Percentiles rank a stretch among this genome's conserved stretches.
Evolutionary conservation across 2,329 filamentous ascomycete species (phyloP).

Genomic region (Didymella pomorum): DNA sequence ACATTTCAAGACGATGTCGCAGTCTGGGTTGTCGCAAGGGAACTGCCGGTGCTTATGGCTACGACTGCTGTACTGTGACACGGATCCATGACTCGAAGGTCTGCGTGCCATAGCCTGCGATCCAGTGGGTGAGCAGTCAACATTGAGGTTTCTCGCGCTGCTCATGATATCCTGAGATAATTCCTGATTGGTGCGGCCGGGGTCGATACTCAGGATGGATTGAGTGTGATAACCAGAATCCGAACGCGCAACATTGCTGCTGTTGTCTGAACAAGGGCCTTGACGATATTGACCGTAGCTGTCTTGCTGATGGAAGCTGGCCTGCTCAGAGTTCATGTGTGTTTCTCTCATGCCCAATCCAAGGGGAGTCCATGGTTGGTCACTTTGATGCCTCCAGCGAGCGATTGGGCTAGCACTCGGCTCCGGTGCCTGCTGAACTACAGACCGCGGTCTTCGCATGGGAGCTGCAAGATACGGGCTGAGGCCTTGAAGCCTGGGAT

Average conservation of each 20-base stretch:
- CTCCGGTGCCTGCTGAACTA: too few relatives aligned
- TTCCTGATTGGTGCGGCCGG: conserved; percentile 31
- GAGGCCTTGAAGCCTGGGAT: too few relatives aligned
- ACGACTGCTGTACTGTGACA: conserved; percentile 32
- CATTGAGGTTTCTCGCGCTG: too few relatives aligned
- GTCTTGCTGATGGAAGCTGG: too few relatives aligned
- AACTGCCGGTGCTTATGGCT: conserved; percentile 31
- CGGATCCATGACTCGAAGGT: conserved; percentile 36
- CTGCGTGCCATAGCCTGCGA: conserved; percentile 24
- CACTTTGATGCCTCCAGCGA: too few relatives aligned
- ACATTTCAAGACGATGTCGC: conserved; percentile 41
- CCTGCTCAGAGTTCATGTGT: too few relatives aligned
- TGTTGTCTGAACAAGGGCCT: conserved; percentile 34
- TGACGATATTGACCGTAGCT: conserved; percentile 21
- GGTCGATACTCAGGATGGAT: conserved; percentile 45
- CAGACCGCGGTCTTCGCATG: too few relatives aligned
- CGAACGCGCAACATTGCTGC: conserved; percentile 30
- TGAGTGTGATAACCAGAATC: conserved; percentile 49
- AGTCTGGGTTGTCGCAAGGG: conserved; percentile 28
- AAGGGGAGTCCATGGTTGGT: too few relatives aligned
- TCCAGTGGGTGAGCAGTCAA: conserved; percentile 28
- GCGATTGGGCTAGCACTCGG: too few relatives aligned
- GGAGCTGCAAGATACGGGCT: too few relatives aligned
- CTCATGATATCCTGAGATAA: conserved; percentile 34
- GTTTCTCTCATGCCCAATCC: too few relatives aligned